Evolutionary conservation across 2,329 filamentous ascomycete genomes (phyloP).

Genomic region (Fusarium dimerum): DNA sequence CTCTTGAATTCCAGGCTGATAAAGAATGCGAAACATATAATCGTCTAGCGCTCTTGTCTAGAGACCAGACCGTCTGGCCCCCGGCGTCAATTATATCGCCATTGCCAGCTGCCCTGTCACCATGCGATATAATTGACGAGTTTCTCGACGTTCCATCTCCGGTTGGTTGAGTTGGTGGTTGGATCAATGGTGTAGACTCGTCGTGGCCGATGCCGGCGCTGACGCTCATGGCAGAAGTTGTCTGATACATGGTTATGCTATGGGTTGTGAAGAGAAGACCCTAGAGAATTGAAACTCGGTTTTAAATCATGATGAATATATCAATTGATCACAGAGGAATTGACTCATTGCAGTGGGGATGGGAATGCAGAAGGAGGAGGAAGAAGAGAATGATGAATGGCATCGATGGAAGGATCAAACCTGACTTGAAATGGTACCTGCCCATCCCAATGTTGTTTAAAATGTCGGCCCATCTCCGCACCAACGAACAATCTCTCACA

Average conservation of each 20-base stretch:
- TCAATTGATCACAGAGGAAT: not conserved
- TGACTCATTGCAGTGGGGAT: not conserved
- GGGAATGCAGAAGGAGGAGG: not conserved
- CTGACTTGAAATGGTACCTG: not conserved
- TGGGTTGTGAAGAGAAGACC: not conserved
- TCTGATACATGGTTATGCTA: not conserved
- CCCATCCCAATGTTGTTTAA: not conserved
- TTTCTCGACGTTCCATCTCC: not conserved
- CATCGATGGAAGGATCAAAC: not conserved
- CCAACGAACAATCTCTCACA: not conserved
- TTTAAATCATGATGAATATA: not conserved
- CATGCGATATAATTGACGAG: not conserved
- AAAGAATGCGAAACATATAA: slow-evolving; percentile 63
- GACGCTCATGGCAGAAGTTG: not conserved
- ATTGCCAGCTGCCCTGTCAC: not conserved
- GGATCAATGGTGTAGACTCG: not conserved
- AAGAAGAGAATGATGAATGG: not conserved
- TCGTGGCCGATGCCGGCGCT: not conserved
- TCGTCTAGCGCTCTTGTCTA: slow-evolving; percentile 24
- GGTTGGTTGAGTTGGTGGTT: slow-evolving; percentile 2
- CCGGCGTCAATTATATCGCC: not conserved
- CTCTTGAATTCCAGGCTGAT: slow-evolving; percentile 64
- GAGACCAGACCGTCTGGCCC: slow-evolving; percentile 5
- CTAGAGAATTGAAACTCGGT: not conserved
- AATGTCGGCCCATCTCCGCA: not conserved